These are phyloP conservation scores for Suhomyces pyralidae DNA, from an alignment of 805 yeast genomes.

Conservation along the genomic window DNA sequence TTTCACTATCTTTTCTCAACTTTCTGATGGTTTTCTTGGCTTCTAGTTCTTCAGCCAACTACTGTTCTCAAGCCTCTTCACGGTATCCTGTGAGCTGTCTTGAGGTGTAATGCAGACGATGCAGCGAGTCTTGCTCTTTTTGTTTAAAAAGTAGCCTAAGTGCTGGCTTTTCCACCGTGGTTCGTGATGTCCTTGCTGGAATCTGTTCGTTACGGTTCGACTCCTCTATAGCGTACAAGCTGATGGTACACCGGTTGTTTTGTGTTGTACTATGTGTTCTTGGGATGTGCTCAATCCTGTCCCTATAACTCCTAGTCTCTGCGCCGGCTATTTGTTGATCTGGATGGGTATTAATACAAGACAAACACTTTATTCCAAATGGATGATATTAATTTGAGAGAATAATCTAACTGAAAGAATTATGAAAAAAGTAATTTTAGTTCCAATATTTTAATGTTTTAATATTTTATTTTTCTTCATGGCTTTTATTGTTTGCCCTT, in stretches of 20 bases:
- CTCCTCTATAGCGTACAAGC: neutral
- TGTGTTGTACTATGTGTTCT: neutral
- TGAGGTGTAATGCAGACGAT: neutral
- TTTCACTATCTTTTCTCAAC: neutral
- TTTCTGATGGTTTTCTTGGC: neutral
- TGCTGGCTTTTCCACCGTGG: neutral
- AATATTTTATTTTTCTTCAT: neutral
- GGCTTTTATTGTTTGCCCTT: neutral
- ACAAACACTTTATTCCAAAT: neutral
- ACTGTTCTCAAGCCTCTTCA: neutral
- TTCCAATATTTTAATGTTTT: neutral
- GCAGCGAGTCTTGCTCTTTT: neutral
- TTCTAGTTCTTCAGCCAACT: neutral
- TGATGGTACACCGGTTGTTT: neutral
- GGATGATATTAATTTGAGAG: conserved; percentile 5
- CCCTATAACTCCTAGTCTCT: neutral
- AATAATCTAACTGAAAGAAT: conserved; percentile 6
- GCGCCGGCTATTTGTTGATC: neutral
- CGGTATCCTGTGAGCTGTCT: neutral
- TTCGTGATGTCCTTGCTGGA: neutral
- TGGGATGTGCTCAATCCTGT: neutral
- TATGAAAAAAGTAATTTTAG: conserved; percentile 5
- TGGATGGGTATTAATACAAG: conserved; percentile 4
- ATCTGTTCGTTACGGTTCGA: neutral
- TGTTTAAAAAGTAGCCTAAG: neutral